These are phyloP conservation scores for Pichia paraexigua DNA, from an alignment of 805 yeast genomes.

Conservation along the genomic window DNA sequence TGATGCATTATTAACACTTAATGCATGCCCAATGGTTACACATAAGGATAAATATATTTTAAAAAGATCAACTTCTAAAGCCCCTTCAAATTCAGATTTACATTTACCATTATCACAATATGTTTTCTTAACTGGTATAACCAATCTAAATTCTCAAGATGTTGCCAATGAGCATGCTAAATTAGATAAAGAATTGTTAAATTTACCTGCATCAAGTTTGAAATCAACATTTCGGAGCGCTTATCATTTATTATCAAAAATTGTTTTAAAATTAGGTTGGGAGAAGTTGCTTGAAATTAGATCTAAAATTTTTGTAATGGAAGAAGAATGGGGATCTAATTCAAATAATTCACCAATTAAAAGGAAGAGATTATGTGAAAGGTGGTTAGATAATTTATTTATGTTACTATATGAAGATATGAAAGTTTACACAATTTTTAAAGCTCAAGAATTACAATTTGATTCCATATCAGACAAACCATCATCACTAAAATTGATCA, in stretches of 20 bases:
- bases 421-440: slow-evolving; percentile 84
- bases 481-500: slow-evolving; percentile 13
- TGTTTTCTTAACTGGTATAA: slow-evolving; percentile 61
- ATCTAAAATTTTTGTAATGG: slow-evolving; percentile 62
- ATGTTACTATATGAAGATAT: slow-evolving; percentile 67
- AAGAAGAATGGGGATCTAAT: slow-evolving; percentile 38
- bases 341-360: slow-evolving; percentile 21
- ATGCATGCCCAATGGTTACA: slow-evolving; percentile 77
- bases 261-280: slow-evolving; percentile 69
- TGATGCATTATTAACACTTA: slow-evolving; percentile 61
- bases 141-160: slow-evolving; percentile 56
- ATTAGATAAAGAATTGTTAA: slow-evolving; percentile 38
- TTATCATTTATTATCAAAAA: slow-evolving; percentile 54
- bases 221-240: slow-evolving; percentile 49
- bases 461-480: slow-evolving; percentile 46
- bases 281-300: slow-evolving; percentile 52
- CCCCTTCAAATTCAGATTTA: slow-evolving; percentile 41
- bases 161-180: slow-evolving; percentile 58
- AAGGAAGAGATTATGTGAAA: slow-evolving; percentile 59
- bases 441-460: slow-evolving; percentile 82
- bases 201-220: slow-evolving; percentile 63
- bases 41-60: slow-evolving; percentile 59
- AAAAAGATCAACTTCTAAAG: slow-evolving; percentile 31
- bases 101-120: slow-evolving; percentile 75
- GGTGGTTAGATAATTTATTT: slow-evolving; percentile 66